Conservation (phyloP, 148 eudicot genomes). For the Bassia scoparia region DNA sequence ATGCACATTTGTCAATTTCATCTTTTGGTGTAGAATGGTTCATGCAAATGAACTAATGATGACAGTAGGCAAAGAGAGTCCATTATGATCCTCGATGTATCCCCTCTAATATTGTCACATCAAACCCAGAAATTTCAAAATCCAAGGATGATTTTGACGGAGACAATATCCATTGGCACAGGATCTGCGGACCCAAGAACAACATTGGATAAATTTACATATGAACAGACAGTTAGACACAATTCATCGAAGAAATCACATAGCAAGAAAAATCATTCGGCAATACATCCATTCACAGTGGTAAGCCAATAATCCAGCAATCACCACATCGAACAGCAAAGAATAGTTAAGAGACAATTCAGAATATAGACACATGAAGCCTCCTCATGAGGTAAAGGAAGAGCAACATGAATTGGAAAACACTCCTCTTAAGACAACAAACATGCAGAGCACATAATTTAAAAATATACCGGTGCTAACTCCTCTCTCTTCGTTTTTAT, state of each 20-base stretch:
- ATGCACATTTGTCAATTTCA: not conserved
- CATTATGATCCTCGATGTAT: conserved; percentile 54
- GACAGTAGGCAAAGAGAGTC: not conserved
- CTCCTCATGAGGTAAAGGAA: not conserved
- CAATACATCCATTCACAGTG: not conserved
- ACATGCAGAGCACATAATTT: not conserved
- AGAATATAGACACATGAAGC: not conserved
- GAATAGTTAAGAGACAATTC: no score
- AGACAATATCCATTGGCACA: conserved; percentile 54
- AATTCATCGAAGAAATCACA: not conserved
- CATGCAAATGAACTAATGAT: not conserved
- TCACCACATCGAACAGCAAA: not conserved
- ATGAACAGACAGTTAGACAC: not conserved
- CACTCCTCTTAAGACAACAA: not conserved
- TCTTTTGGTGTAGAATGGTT: not conserved
- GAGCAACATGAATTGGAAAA: not conserved
- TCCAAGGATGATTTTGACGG: conserved; percentile 22
- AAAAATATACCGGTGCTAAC: conserved; percentile 35
- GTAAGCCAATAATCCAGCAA: not conserved
- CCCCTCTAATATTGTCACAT: conserved; percentile 55
- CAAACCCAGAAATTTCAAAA: conserved; percentile 41
- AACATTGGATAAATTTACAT: conserved; percentile 12
- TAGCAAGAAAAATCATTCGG: not conserved
- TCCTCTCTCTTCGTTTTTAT: conserved; percentile 34
- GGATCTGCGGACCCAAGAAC: conserved; percentile 33